phyloP scores from a whole-genome alignment of 768 basidiomycete genomes.

The Kwoniella shandongensis region DNA sequence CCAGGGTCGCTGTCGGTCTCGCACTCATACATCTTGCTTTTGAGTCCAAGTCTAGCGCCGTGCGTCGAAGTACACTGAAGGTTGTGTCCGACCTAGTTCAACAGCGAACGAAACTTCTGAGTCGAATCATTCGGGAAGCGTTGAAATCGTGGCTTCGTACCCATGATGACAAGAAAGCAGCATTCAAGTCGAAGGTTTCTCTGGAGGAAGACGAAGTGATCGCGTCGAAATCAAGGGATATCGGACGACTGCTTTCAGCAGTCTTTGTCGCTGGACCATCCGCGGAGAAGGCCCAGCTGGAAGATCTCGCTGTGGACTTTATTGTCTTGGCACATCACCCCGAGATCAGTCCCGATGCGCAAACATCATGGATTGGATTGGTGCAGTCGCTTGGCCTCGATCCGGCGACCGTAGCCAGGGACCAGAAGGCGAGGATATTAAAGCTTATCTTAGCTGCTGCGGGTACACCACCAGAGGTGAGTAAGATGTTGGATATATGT shows the following conservation, averaged over 20 bases:
- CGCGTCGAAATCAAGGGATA: constrained; percentile 58
- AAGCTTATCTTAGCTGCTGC: constrained; percentile 31
- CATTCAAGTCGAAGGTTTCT: constrained; percentile 29
- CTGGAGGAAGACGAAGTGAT: constrained; percentile 57
- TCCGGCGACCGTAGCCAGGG: constrained; percentile 63
- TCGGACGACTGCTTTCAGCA: constrained; percentile 35
- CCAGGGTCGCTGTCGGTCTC: constrained; percentile 65
- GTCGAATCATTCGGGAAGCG: constrained; percentile 64
- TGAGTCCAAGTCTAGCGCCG: constrained; percentile 61
- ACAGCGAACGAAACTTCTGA: constrained; percentile 59
- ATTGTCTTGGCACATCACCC: constrained; percentile 75
- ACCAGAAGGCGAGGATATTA: constrained; percentile 35
- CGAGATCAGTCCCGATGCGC: constrained; percentile 55
- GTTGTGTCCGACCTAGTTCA: constrained; percentile 56
- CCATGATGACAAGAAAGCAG: constrained; percentile 39
- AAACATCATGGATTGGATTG: constrained; percentile 77
- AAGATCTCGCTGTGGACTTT: constrained; percentile 58
- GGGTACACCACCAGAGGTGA: constrained; percentile 33
- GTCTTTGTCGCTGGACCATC: constrained; percentile 19
- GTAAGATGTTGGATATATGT: constrained; percentile 1
- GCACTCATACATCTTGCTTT: constrained; percentile 69
- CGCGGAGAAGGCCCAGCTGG: constrained; percentile 34
- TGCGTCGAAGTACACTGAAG: constrained; percentile 59
- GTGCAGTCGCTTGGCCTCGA: constrained; percentile 70
- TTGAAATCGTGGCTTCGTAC: constrained; percentile 53